Evolutionary conservation across 2,329 filamentous ascomycete genomes (phyloP).

Genomic region (Lasiodiplodia gonubiensis): DNA sequence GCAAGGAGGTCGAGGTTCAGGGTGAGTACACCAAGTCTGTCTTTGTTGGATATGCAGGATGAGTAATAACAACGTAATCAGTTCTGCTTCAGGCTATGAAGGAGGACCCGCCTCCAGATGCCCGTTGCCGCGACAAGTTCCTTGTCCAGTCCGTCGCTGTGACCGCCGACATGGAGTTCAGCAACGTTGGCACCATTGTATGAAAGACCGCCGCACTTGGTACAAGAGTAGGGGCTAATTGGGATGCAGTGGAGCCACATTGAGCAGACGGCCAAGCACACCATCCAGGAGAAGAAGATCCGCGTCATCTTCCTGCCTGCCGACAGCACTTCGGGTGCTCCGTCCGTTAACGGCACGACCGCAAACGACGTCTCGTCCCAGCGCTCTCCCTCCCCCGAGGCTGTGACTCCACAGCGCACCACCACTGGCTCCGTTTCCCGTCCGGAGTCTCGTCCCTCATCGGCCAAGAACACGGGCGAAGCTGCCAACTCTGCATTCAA

Average conservation of each 20-base stretch:
- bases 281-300: constrained; percentile 93
- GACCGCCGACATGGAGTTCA: constrained; percentile 80
- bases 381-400: constrained; percentile 60
- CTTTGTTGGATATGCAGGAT: not conserved
- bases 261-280: constrained; percentile 74
- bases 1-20: constrained; percentile 88
- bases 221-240: constrained; percentile 30
- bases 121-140: constrained; percentile 96
- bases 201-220: constrained; percentile 41
- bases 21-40: constrained; percentile 59
- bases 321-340: constrained; percentile 49
- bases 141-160: constrained; percentile 91
- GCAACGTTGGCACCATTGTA: constrained; percentile 81
- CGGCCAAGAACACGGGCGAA: constrained; percentile 50
- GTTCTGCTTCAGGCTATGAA: constrained; percentile 99
- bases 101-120: constrained; percentile 82
- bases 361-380: constrained; percentile 47
- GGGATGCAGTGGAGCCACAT: constrained; percentile 71
- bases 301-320: constrained; percentile 82
- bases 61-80: constrained; percentile 45
- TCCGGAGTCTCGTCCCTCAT: constrained; percentile 46
- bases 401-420: constrained; percentile 54
- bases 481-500: constrained; percentile 48
- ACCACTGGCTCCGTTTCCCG: constrained; percentile 45
- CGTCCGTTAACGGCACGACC: constrained; percentile 41